These are phyloP conservation scores for Trichoderma harzianum DNA, from an alignment of 2,329 filamentous ascomycete species.

Conservation along the genomic window DNA sequence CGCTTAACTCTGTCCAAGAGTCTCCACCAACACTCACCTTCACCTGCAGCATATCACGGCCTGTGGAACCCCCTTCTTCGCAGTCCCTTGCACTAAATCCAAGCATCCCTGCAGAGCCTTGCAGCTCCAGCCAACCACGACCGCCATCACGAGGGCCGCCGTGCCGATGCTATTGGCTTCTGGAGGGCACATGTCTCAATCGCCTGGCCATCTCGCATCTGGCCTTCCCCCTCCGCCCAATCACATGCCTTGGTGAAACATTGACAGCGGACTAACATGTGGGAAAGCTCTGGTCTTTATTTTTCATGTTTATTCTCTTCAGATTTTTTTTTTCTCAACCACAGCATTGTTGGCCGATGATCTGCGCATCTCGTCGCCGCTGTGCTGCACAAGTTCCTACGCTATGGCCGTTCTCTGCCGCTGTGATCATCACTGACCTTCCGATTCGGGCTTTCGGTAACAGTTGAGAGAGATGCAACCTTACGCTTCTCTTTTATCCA, in stretches of 20 bases:
- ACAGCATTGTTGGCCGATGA: background rate
- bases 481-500: background rate
- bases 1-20: background rate
- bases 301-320: background rate
- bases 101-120: constrained; percentile 6
- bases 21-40: background rate
- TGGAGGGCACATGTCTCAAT: constrained; percentile 6
- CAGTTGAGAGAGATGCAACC: background rate
- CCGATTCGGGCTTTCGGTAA: background rate
- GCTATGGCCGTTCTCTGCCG: background rate
- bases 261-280: background rate
- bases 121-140: constrained; percentile 9
- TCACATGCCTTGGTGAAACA: constrained; percentile 1
- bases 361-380: background rate
- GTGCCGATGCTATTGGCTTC: constrained; percentile 9
- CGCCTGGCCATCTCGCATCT: background rate
- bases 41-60: background rate
- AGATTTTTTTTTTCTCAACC: background rate
- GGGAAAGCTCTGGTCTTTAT: background rate
- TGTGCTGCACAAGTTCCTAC: background rate
- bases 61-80: constrained; percentile 4
- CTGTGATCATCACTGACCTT: background rate
- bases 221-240: background rate
- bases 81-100: background rate
- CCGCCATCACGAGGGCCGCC: constrained; percentile 11